Percentiles rank a stretch among this genome's conserved stretches.
phyloP scores from a whole-genome alignment of 2,329 filamentous ascomycete genomes.

The Xylariaceae sp. region DNA sequence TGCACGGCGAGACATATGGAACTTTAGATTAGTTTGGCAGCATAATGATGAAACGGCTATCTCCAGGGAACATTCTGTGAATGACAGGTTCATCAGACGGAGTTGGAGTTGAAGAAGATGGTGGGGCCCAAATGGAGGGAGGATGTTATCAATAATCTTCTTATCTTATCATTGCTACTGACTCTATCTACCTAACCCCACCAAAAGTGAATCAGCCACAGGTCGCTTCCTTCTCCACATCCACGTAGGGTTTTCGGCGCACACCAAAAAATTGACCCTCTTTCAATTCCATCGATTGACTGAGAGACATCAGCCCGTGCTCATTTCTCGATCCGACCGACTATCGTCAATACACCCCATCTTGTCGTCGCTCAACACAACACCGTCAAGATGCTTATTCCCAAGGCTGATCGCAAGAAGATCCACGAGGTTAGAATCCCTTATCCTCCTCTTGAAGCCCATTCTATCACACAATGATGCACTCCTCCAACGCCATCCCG shows the following conservation, averaged over 20 bases:
- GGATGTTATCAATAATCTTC: too few relatives aligned
- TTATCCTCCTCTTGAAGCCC: slow-evolving; percentile 1
- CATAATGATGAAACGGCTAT: too few relatives aligned
- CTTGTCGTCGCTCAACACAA: slow-evolving; percentile 39
- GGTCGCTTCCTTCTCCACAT: slow-evolving; percentile 18
- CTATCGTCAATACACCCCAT: slow-evolving; percentile 47
- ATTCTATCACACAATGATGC: slow-evolving; percentile 6
- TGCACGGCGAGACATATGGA: too few relatives aligned
- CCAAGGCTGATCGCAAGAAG: slow-evolving; percentile 99
- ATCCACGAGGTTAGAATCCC: slow-evolving; percentile 71
- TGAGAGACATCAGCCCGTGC: slow-evolving; percentile 18
- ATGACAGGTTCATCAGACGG: too few relatives aligned
- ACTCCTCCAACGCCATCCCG: not conserved
- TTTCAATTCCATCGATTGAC: slow-evolving; percentile 27
- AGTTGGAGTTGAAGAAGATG: too few relatives aligned
- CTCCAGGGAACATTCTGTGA: too few relatives aligned
- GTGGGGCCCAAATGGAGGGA: too few relatives aligned
- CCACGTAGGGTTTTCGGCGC: slow-evolving; percentile 32
- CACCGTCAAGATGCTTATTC: slow-evolving; percentile 85
- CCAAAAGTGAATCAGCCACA: too few relatives aligned
- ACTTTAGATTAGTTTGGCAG: too few relatives aligned
- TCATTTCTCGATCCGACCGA: slow-evolving; percentile 22
- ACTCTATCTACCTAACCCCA: slow-evolving; percentile 11
- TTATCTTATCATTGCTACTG: slow-evolving; percentile 1
- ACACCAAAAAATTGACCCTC: slow-evolving; percentile 31